Base-by-base conservation (phyloP, 805 yeast species). In the Candida vartiovaarae region DNA sequence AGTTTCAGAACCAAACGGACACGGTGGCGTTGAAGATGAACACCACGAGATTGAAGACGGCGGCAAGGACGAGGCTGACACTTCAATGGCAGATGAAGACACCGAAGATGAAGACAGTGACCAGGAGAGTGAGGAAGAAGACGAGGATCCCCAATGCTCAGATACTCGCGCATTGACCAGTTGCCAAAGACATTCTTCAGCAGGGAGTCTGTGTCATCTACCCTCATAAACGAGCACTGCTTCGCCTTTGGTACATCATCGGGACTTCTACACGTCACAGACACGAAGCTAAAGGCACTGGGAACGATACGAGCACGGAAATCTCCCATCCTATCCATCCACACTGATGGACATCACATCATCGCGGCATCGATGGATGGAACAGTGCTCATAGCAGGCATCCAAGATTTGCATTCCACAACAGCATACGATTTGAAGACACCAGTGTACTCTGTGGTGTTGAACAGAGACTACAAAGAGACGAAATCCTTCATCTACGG, bases 361-460 rank as follows among this genome's bases (percentile, higher is more conserved):
- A 95, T 93, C 0, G 81, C 95, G 0, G 96, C 90, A 0, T 88
- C 97, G 0, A 82, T 91, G 68, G 99, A 93, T 59, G 99, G 99
- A 0, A 84, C 95, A 0, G 84, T 91, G 0, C 88, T 88, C 2
- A 75, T 88, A 4, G 93, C 96, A 0, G 75, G 89, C 2, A 66
- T 86, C 1, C 34, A 37, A 4, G 55, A 50, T 27, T 39, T 53
- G 24, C 52, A 50, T 34, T 47, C 55, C 10, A 38, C 57, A 1
- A 42, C 55, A 1, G 89, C 88, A 3, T 82, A 76, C 52, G 95
- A 90, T 62, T 85, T 89, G 61, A 82, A 84, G 53, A 68, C 97
- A 28, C 97, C 98, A 0, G 75, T 93, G 0, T 95, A 89, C 57
- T 80, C 95, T 0, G 95, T 91, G 3, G 85, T 88, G 0, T 62